Conservation (phyloP, 257 asterid genomes). For the Scutellaria minor region DNA sequence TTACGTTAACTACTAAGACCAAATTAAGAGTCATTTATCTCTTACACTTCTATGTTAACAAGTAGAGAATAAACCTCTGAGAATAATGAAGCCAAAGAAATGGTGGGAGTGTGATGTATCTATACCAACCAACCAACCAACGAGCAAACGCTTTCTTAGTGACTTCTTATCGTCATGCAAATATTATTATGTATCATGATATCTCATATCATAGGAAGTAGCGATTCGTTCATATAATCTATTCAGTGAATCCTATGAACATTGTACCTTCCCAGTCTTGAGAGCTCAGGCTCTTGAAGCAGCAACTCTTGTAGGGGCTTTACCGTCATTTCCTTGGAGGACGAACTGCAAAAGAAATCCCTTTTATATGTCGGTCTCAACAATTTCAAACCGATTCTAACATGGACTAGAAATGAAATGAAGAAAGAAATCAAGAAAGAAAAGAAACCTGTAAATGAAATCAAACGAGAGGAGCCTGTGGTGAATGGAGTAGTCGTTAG, state of each 20-base stretch:
- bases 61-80: not conserved
- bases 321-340: slow-evolving; percentile 36
- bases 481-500: slow-evolving; percentile 65
- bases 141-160: not conserved
- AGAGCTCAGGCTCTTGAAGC: slow-evolving; percentile 79
- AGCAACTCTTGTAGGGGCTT: slow-evolving; percentile 61
- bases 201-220: not conserved
- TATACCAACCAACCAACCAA: not conserved
- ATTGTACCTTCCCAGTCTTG: slow-evolving; percentile 66
- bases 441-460: slow-evolving; percentile 53
- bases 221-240: not conserved
- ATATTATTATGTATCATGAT: not conserved
- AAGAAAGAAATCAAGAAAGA: not conserved
- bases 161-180: slow-evolving; percentile 34
- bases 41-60: not conserved
- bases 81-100: not conserved
- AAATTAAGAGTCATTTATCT: not conserved
- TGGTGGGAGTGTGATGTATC: not conserved
- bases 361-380: not conserved
- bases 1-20: no score
- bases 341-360: slow-evolving; percentile 39
- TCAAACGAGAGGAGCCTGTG: slow-evolving; percentile 72
- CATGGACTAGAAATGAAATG: not conserved
- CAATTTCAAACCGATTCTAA: not conserved
- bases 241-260: not conserved